A percentile compares a stretch with the other conserved stretches of the same genome.
These are phyloP conservation scores for Musa troglodytarum DNA, from an alignment of 176 grass and related monocot species.

Conservation along the genomic window DNA sequence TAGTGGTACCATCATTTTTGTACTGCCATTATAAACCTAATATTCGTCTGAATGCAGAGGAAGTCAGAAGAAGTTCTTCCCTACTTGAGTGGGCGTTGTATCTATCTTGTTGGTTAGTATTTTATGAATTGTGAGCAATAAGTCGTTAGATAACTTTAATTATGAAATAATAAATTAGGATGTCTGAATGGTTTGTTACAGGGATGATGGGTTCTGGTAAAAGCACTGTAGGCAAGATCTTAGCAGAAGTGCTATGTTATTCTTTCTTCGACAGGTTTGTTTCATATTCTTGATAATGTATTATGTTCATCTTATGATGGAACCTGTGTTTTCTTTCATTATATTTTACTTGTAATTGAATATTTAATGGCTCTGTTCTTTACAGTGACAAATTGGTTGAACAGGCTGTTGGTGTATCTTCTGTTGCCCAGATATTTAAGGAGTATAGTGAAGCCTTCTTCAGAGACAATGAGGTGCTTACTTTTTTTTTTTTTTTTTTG, in stretches of 20 bases:
- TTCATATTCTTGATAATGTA: conserved; percentile 5
- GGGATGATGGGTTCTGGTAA: conserved; percentile 99
- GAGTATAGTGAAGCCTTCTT: conserved; percentile 93
- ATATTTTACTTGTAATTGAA: conserved; percentile 9
- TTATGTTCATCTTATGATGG: background rate
- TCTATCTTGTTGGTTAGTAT: conserved; percentile 80
- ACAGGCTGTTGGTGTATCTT: conserved; percentile 82
- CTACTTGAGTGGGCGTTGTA: conserved; percentile 54
- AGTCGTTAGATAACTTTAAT: background rate
- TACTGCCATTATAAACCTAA: conserved; percentile 16
- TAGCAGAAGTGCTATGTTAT: conserved; percentile 86
- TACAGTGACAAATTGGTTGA: conserved; percentile 95
- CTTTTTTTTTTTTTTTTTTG: background rate
- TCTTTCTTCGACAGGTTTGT: conserved; percentile 93
- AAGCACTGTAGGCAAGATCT: conserved; percentile 90
- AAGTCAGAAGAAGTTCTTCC: conserved; percentile 63
- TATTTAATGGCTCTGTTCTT: conserved; percentile 22
- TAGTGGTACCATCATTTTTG: background rate
- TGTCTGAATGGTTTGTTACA: conserved; percentile 14
- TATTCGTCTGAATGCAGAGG: conserved; percentile 40
- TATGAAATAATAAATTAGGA: background rate
- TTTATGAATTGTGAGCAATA: background rate
- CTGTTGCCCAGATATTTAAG: conserved; percentile 94
- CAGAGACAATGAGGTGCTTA: conserved; percentile 76
- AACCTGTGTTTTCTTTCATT: background rate